Evolutionary conservation across 257 asterid genomes (phyloP).

Genomic region (Salvia splendens): DNA sequence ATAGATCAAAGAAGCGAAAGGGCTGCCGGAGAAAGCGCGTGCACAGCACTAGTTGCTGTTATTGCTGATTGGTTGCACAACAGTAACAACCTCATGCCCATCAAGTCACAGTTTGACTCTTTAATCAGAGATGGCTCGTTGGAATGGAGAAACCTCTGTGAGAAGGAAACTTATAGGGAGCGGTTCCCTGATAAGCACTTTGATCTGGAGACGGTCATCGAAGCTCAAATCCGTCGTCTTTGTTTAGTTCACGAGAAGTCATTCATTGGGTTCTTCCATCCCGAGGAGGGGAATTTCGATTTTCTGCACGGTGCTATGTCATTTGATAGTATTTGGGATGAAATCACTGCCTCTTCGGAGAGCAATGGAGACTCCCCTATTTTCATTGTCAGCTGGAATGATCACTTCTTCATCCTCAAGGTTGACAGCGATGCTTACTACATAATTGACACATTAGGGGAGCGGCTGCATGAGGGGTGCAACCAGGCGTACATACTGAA

Average conservation of each 20-base stretch:
- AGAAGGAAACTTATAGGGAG: conserved; percentile 59
- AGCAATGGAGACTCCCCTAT: conserved; percentile 50
- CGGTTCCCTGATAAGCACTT: conserved; percentile 91
- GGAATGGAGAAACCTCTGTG: conserved; percentile 93
- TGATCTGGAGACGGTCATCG: conserved; percentile 87
- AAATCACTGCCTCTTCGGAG: conserved; percentile 53
- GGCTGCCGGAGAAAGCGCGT: conserved; percentile 97
- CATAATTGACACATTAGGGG: conserved; percentile 90
- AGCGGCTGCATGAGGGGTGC: conserved; percentile 91
- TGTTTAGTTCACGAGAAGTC: conserved; percentile 72
- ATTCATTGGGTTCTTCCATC: conserved; percentile 84
- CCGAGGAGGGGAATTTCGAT: conserved; percentile 69
- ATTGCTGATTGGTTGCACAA: conserved; percentile 89
- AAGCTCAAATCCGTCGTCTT: conserved; percentile 65
- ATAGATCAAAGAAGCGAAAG: conserved; percentile 94
- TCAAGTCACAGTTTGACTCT: conserved; percentile 83
- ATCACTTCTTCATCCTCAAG: conserved; percentile 88
- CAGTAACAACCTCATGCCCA: conserved; percentile 72
- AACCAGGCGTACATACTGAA: conserved; percentile 84
- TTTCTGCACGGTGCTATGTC: conserved; percentile 95
- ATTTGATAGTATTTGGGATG: conserved; percentile 90
- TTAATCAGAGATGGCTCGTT: conserved; percentile 87
- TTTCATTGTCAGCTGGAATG: conserved; percentile 92
- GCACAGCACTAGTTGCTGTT: conserved; percentile 93
- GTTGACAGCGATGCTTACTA: conserved; percentile 75